phyloP scores from a whole-genome alignment of 1,284 basidiomycete genomes.

The Cystobasidium sp. region DNA sequence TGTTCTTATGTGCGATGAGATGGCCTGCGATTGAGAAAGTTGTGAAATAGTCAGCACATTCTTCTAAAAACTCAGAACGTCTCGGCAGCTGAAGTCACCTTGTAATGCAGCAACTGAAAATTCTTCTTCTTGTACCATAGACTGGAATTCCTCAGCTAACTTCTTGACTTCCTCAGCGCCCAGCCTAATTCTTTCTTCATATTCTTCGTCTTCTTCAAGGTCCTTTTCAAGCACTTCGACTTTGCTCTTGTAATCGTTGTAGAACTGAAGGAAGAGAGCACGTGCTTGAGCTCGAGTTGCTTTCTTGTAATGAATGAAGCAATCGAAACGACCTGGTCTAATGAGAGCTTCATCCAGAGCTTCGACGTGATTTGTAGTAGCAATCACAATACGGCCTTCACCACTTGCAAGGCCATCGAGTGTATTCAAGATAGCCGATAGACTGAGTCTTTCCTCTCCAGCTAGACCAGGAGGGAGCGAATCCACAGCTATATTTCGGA shows the following conservation, averaged over 20 bases:
- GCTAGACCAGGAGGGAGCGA: background rate
- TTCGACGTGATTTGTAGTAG: constrained; percentile 73
- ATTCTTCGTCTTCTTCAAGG: background rate
- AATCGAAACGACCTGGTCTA: constrained; percentile 61
- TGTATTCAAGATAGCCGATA: constrained; percentile 32
- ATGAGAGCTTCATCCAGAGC: constrained; percentile 72
- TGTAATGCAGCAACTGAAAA: constrained; percentile 31
- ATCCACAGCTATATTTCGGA: background rate
- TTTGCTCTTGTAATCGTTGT: constrained; percentile 34
- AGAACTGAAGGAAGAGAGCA: constrained; percentile 38
- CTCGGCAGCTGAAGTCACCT: background rate
- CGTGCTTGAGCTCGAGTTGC: constrained; percentile 29
- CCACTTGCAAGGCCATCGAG: constrained; percentile 25
- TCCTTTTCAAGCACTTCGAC: constrained; percentile 11
- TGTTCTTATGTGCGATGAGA: constrained; percentile 27
- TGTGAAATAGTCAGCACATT: background rate
- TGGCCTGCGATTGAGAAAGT: background rate
- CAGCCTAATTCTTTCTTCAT: constrained; percentile 1
- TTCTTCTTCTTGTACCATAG: constrained; percentile 25
- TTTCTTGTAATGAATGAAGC: constrained; percentile 12
- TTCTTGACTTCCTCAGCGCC: constrained; percentile 16
- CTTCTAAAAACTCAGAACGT: constrained; percentile 33
- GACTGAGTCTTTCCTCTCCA: constrained; percentile 22
- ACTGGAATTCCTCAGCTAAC: constrained; percentile 17
- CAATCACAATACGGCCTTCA: constrained; percentile 56